phyloP scores from a whole-genome alignment of 2,329 filamentous ascomycete genomes.

The Knoxdaviesia proteae region DNA sequence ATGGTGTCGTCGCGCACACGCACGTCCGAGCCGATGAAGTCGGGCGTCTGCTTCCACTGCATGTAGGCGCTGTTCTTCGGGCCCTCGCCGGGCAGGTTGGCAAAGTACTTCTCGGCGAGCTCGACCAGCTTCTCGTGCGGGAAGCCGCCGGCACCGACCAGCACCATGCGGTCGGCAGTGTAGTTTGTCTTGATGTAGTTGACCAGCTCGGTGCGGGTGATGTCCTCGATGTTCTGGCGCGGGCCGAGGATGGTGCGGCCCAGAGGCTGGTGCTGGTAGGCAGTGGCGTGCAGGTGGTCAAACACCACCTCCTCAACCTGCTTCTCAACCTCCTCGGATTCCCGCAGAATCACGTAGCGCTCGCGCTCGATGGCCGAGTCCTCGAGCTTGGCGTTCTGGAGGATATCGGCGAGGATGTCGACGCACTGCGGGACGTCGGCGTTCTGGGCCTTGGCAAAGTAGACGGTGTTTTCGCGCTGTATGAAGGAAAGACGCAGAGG shows the following conservation, averaged over 20 bases:
- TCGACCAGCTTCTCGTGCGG: conserved; percentile 87
- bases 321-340: conserved; percentile 99
- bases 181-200: conserved; percentile 99
- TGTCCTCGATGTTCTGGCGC: conserved; percentile 94
- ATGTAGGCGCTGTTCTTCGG: conserved; percentile 55
- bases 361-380: conserved; percentile 82
- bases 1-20: conserved; percentile 91
- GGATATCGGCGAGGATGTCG: conserved; percentile 96
- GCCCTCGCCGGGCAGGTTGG: conserved; percentile 52
- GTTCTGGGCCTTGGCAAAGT: conserved; percentile 99
- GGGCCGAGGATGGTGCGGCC: conserved; percentile 95
- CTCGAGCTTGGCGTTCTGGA: conserved; percentile 98
- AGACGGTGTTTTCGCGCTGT: conserved; percentile 96
- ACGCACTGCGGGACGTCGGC: conserved; percentile 88
- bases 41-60: conserved; percentile 68
- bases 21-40: conserved; percentile 93
- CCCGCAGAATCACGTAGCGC: conserved; percentile 93
- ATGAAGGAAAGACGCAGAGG: not conserved
- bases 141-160: conserved; percentile 84
- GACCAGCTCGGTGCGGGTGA: conserved; percentile 72
- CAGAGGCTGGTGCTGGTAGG: conserved; percentile 87
- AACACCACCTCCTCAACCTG: conserved; percentile 99
- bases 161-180: conserved; percentile 97
- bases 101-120: conserved; percentile 92
- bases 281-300: conserved; percentile 94